These are phyloP conservation scores for Prunus armeniaca DNA, from an alignment of 306 rosid species.

Conservation along the genomic window DNA sequence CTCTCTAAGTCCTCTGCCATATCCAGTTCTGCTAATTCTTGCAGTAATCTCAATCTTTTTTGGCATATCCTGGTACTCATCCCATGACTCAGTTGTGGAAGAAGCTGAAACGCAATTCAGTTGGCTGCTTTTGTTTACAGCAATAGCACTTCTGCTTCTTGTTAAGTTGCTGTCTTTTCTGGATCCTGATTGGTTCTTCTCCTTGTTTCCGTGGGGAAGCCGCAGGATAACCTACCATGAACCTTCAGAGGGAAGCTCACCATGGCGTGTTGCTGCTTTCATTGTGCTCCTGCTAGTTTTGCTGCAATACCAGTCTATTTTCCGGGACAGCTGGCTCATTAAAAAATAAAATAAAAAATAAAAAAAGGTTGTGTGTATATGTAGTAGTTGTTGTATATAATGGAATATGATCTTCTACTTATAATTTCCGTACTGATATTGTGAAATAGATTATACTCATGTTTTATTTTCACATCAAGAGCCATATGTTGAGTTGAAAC, in stretches of 20 bases:
- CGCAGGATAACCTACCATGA: constrained; percentile 39
- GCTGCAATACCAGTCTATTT: constrained; percentile 59
- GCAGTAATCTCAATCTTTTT: constrained; percentile 54
- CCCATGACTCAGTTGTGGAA: constrained; percentile 59
- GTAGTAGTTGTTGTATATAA: neutral
- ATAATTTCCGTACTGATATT: no score
- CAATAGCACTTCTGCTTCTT: constrained; percentile 46
- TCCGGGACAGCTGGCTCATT: constrained; percentile 60
- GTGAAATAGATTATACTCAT: no score
- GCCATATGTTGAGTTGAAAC: no score
- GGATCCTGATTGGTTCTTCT: constrained; percentile 49
- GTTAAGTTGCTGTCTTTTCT: constrained; percentile 63
- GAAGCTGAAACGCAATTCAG: constrained; percentile 46
- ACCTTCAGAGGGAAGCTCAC: constrained; percentile 80
- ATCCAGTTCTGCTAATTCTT: constrained; percentile 63
- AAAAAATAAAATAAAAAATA: no score
- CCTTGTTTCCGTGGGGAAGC: constrained; percentile 49
- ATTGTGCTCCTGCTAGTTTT: constrained; percentile 65
- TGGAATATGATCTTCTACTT: no score
- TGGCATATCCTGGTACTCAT: constrained; percentile 56
- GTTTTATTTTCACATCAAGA: no score
- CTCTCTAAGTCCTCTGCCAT: constrained; percentile 59
- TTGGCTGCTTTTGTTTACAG: constrained; percentile 55
- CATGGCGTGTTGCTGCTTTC: constrained; percentile 92
- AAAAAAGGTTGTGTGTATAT: neutral